Evolutionary conservation across 768 basidiomycete species (phyloP), one percentile per base, ranked within the genome.

Genomic region (Russula foetens): DNA sequence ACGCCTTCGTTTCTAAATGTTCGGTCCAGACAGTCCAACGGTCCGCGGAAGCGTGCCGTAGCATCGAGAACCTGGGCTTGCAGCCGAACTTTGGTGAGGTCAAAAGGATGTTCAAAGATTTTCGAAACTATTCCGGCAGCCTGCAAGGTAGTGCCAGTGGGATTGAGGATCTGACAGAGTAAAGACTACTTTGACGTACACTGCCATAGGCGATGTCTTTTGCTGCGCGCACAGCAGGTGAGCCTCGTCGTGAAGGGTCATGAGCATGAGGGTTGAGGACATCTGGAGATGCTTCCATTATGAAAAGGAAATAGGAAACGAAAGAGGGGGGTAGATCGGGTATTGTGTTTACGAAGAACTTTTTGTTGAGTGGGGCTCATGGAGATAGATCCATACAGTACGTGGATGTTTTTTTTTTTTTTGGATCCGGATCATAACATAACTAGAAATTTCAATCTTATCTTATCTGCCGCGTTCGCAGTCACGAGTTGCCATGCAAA

Each of bases 21-120:
- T 71, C 88, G 82, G 49, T 75, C 74, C 59, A 98, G 79, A 71
- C 94, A 96, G 73, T 98, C 91, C 60, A 92, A 67, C 0, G 95
- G 94, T 0, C 95, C 95, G 15, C 76, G 84, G 75, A 93, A 98
- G 19, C 84, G 81, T 23, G 80, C 75, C 15, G 81, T 76, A 11
- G 81, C 74, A 62, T 89, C 84, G 56, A 95, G 78, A 14, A 95
- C 85, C 69, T 98, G 96, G 1, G 90, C 83, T 72, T 98, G 96
- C 45, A 98, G 79, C 51, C 95, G 83, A 60, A 97, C 95, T 75
- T 97, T 98, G 58, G 92, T 88, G 38, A 98, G 81, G 73, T 98
- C 95, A 68, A 96, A 93, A 0, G 96, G 96, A 70, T 97, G 92
- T 75, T 96, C 94, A 63, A 97, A 86, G 17, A 93, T 76, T 73